Evolutionary conservation across 2,329 filamentous ascomycete genomes (phyloP).

Genomic region (Ramularia collo-cygni): DNA sequence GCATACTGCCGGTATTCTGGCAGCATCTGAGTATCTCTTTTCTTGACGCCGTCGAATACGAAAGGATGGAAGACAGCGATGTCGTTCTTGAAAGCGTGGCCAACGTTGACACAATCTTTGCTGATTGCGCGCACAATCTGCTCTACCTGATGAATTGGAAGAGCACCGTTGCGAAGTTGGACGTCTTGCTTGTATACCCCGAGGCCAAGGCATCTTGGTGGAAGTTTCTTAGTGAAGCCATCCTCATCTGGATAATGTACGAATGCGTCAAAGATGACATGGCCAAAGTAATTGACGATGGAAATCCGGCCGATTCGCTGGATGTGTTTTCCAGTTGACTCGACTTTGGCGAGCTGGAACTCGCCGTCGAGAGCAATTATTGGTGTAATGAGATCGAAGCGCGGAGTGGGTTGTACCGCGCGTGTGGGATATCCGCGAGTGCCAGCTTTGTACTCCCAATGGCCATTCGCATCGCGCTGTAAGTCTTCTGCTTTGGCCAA

Average conservation of each 20-base stretch:
- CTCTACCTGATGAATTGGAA: neutral
- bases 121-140: neutral
- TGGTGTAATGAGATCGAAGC: slow-evolving; percentile 1
- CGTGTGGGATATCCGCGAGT: neutral
- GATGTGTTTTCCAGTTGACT: neutral
- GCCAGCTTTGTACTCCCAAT: neutral
- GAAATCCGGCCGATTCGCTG: slow-evolving; percentile 1
- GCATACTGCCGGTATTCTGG: slow-evolving; percentile 2
- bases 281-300: slow-evolving; percentile 1
- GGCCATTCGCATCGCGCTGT: too few species aligned
- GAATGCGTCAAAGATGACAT: slow-evolving; percentile 6
- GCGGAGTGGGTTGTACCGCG: neutral
- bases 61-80: neutral
- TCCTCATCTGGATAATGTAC: neutral
- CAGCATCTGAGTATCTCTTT: neutral
- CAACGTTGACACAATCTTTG: slow-evolving; percentile 1
- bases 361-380: slow-evolving; percentile 5
- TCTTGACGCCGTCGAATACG: neutral
- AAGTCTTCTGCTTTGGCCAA: too few species aligned
- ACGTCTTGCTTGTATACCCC: slow-evolving; percentile 2
- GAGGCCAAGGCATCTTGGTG: neutral
- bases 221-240: neutral
- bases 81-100: slow-evolving; percentile 2
- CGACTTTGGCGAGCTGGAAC: neutral
- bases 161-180: neutral